These are phyloP conservation scores for Botryotinia calthae DNA, from an alignment of 2,329 filamentous ascomycete species.

Conservation along the genomic window DNA sequence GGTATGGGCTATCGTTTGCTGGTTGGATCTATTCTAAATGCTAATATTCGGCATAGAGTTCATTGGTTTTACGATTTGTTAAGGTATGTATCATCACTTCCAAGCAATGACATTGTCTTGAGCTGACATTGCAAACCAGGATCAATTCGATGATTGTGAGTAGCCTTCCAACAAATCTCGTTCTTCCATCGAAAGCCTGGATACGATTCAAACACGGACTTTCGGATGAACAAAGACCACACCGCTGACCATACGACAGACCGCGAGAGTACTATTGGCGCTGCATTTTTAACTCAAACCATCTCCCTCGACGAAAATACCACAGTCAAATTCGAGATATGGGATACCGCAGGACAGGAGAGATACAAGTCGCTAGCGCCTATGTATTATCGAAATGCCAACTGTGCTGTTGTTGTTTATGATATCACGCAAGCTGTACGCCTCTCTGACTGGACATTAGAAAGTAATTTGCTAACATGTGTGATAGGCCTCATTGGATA, in stretches of 20 bases:
- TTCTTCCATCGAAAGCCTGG: neutral
- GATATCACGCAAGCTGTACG: conserved; percentile 97
- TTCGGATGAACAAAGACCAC: conserved; percentile 6
- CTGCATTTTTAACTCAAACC: conserved; percentile 97
- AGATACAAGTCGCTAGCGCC: conserved; percentile 97
- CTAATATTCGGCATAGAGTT: conserved; percentile 62
- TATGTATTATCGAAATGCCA: conserved; percentile 99
- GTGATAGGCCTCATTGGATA: conserved; percentile 84
- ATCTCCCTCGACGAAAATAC: conserved; percentile 97
- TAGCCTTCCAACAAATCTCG: neutral
- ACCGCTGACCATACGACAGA: conserved; percentile 15
- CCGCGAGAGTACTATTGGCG: conserved; percentile 49
- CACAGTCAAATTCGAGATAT: conserved; percentile 99
- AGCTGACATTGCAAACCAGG: conserved; percentile 50
- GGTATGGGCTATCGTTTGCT: conserved; percentile 50
- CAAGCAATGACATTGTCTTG: neutral
- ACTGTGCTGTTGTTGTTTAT: conserved; percentile 98
- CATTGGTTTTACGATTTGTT: conserved; percentile 94
- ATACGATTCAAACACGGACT: neutral
- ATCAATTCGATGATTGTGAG: conserved; percentile 85
- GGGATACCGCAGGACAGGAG: conserved; percentile 98
- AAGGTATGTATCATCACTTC: conserved; percentile 63
- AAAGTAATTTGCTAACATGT: neutral
- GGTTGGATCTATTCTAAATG: conserved; percentile 19
- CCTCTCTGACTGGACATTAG: neutral